phyloP scores from a whole-genome alignment of 1,284 basidiomycete genomes.

The Malassezia pachydermatis region DNA sequence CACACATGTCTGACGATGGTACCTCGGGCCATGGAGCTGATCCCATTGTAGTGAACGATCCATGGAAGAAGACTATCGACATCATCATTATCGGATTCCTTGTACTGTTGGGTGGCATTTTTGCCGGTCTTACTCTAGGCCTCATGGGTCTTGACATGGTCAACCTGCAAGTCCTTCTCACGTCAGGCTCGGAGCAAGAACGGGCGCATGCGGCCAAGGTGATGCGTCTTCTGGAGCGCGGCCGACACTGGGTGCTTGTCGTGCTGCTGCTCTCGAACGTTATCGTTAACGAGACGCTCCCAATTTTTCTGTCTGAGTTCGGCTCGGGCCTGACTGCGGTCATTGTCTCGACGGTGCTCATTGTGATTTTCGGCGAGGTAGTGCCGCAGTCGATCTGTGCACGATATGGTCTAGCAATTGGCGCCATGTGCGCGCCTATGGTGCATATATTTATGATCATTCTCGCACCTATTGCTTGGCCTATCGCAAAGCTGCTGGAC shows the following conservation, averaged over 20 bases:
- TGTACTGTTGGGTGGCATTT: conserved; percentile 50
- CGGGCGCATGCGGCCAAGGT: conserved; percentile 50
- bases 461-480: conserved; percentile 51
- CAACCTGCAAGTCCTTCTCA: conserved; percentile 72
- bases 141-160: conserved; percentile 91
- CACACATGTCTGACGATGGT: too few species aligned
- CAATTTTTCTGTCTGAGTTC: conserved; percentile 45
- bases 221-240: conserved; percentile 61
- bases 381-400: conserved; percentile 59
- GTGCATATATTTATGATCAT: conserved; percentile 50
- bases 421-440: conserved; percentile 75
- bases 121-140: conserved; percentile 65
- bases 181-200: conserved; percentile 63
- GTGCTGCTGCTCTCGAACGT: conserved; percentile 78
- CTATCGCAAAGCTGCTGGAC: conserved; percentile 49
- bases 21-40: neutral
- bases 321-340: conserved; percentile 42
- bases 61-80: conserved; percentile 5
- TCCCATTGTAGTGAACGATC: conserved; percentile 2
- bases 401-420: conserved; percentile 78
- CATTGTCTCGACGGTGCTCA: conserved; percentile 40
- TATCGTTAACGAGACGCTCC: conserved; percentile 56
- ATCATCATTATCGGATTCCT: conserved; percentile 15
- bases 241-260: conserved; percentile 80
- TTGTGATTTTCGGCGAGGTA: conserved; percentile 52